Conservation (phyloP, 805 yeast genomes). For the Spathaspora boniae region DNA sequence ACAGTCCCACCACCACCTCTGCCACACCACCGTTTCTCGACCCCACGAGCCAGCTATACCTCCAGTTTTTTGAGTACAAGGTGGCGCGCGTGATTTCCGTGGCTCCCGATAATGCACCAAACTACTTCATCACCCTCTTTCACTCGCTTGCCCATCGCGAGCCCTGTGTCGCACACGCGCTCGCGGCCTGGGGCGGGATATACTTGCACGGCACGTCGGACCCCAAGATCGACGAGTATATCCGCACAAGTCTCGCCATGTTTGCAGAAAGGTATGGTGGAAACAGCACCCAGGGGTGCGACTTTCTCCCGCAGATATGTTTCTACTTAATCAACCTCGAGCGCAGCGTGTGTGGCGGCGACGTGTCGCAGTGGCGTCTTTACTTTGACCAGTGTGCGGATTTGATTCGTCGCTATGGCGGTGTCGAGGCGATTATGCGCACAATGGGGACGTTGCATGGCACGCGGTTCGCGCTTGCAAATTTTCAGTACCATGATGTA, state of each 20-base stretch:
- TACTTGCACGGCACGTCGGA: not conserved
- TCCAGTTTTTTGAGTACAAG: conserved; percentile 2
- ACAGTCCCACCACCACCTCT: not conserved
- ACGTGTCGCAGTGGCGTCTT: not conserved
- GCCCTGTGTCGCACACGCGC: not conserved
- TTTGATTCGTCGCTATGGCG: conserved; percentile 1
- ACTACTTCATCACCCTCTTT: not conserved
- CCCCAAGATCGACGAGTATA: not conserved
- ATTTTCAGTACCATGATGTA: conserved; percentile 3
- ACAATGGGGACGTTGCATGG: not conserved
- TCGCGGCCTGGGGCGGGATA: conserved; percentile 2
- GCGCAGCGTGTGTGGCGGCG: not conserved
- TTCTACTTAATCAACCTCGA: not conserved
- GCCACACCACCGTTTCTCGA: not conserved
- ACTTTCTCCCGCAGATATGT: no score
- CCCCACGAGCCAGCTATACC: not conserved
- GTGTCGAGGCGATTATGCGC: not conserved
- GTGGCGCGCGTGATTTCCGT: not conserved
- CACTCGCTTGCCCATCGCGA: not conserved
- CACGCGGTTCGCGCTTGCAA: not conserved
- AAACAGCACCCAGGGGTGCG: no score
- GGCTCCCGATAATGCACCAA: not conserved
- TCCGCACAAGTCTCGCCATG: not conserved
- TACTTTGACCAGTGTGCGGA: not conserved
- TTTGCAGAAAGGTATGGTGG: not conserved